phyloP scores from a whole-genome alignment of 805 yeast species.

The Saccharomycopsis schoenii region DNA sequence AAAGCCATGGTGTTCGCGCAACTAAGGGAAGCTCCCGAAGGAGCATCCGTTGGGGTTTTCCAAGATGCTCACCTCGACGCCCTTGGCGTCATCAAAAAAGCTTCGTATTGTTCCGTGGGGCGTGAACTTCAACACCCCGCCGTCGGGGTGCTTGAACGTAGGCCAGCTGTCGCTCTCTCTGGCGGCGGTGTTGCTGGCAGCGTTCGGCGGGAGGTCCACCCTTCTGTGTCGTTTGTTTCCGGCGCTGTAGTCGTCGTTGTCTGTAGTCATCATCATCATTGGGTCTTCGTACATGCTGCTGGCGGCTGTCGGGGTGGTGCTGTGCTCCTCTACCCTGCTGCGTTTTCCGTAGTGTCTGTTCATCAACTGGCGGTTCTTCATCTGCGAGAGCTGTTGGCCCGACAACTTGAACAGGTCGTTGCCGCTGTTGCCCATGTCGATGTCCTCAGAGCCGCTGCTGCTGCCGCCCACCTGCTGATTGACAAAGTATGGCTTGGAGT shows the following conservation, averaged over 20 bases:
- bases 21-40: not conserved
- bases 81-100: slow-evolving; percentile 33
- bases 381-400: slow-evolving; percentile 9
- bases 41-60: slow-evolving; percentile 28
- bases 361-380: slow-evolving; percentile 10
- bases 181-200: not conserved
- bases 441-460: not conserved
- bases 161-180: slow-evolving; percentile 25
- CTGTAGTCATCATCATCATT: not conserved
- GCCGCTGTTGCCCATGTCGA: not conserved
- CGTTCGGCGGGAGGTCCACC: not conserved
- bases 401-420: not conserved
- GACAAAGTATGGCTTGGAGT: slow-evolving; percentile 3
- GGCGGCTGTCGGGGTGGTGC: not conserved
- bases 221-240: not conserved
- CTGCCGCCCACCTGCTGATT: not conserved
- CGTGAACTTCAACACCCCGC: slow-evolving; percentile 50
- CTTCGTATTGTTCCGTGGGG: slow-evolving; percentile 54
- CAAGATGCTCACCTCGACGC: slow-evolving; percentile 33
- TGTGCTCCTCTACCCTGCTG: slow-evolving; percentile 1
- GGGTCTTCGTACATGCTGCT: not conserved
- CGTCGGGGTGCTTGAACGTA: slow-evolving; percentile 49
- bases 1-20: not conserved
- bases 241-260: not conserved
- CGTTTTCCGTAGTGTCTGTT: slow-evolving; percentile 4